Evolutionary conservation across 169 alveolate species (phyloP).

Genomic region (Plasmodium ovale): DNA sequence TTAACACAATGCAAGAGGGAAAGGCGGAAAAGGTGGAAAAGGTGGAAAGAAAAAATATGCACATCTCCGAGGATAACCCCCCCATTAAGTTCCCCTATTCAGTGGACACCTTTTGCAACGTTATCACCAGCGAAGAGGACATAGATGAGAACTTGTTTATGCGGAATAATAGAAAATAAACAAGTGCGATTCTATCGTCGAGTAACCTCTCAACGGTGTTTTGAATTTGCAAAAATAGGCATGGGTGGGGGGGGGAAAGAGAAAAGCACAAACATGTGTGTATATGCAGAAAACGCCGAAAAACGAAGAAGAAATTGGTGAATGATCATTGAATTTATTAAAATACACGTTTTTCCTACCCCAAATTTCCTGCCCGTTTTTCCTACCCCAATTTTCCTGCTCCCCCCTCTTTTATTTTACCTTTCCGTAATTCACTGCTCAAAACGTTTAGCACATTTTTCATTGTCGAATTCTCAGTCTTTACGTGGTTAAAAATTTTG

Average conservation of each 20-base stretch:
- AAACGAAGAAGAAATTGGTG: neutral
- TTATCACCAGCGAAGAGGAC: conserved; percentile 68
- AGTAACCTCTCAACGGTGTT: no score
- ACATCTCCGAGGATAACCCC: neutral
- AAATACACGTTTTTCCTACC: no score
- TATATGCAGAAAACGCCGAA: neutral
- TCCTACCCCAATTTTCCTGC: neutral
- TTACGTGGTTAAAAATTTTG: neutral
- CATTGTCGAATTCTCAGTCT: neutral
- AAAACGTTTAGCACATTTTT: neutral
- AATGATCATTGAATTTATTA: no score
- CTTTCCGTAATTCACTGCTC: neutral
- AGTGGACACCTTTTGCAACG: conserved; percentile 45
- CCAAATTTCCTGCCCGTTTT: neutral
- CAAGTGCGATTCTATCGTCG: neutral
- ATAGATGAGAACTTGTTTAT: conserved; percentile 33
- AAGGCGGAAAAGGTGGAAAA: neutral
- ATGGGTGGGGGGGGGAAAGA: neutral
- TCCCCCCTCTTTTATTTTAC: neutral
- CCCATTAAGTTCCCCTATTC: conserved; percentile 25
- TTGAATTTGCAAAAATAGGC: no score
- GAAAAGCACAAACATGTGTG: neutral
- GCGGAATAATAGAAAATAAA: conserved; percentile 6
- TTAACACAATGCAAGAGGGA: neutral
- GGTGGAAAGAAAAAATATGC: neutral